Base-by-base conservation (phyloP, 139 green algal genomes). In the Chlorella ohadii region DNA sequence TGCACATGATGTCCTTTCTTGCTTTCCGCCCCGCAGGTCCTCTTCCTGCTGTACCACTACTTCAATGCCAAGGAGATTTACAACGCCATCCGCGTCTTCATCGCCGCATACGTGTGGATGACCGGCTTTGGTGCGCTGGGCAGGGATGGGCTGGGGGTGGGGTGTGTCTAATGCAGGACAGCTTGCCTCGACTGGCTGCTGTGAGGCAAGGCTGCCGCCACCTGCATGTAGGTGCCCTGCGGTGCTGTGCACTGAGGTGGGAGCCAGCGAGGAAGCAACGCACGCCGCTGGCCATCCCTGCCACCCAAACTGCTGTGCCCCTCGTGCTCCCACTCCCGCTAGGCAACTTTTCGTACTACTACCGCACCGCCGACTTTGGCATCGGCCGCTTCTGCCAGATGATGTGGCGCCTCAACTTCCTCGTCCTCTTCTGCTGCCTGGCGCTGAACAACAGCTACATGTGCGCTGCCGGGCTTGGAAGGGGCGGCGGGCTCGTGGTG, bases 71-170 rank as follows among this genome's bases (percentile, higher is more conserved):
- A 76, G 0, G 96, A 99, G 88, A 82, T 94, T 7, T 99, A 99
- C 95, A 99, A 98, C 84, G 94, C 95, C n/a, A 99, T 99, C 87
- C 94, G 96, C 72, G 91, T 99, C 47, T 98, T 98, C 89, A 99
- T 99, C 81, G 96, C 96, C 3, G 93, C 88, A 19, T 99, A 99
- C 87, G 96, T 99, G 38, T 99, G 96, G 96, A 98, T 99, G 96
- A 99, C 96, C 1, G 96, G 96, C 34, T 99, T 94, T 78, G 96
- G 76, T 82, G 76, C 41, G 70, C 16, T 13, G 70, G 0, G 2
- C 0, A 27, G 33, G 12, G 71, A 4, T 41, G 17, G 5, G 65
- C 65, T 71, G 28, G 36, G 34, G 17, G 20, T 33, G 15, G 34
- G 19, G 33, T 34, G n/a, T n/a, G n/a, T n/a, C n/a, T n/a, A n/a